Conservation (phyloP, 192 early-diverging fungal genomes). For the Globomyces pollinis-pini region DNA sequence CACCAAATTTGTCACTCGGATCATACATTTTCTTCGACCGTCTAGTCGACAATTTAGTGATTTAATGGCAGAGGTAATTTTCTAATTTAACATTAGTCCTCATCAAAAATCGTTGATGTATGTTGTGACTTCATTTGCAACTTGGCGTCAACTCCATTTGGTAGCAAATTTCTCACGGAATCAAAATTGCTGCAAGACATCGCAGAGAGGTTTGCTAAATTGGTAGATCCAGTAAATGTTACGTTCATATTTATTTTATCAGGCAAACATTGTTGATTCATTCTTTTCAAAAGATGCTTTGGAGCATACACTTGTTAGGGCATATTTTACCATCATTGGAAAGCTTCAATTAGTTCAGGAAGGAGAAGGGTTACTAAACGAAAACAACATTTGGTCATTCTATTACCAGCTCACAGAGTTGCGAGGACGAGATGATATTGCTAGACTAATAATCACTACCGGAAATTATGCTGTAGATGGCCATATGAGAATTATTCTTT, state of each 20-base stretch:
- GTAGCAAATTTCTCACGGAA: constrained; percentile 59
- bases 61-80: too few species aligned
- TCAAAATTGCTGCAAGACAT: constrained; percentile 65
- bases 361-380: constrained; percentile 56
- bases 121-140: constrained; percentile 66
- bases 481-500: constrained; percentile 68
- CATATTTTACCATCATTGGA: constrained; percentile 74
- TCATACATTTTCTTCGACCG: constrained; percentile 69
- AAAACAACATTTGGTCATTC: constrained; percentile 70
- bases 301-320: constrained; percentile 60
- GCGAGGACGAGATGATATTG: constrained; percentile 67
- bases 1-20: constrained; percentile 63
- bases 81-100: constrained; percentile 43
- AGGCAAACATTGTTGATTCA: constrained; percentile 35
- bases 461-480: constrained; percentile 74
- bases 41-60: constrained; percentile 63
- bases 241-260: background rate
- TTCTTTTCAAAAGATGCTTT: constrained; percentile 71
- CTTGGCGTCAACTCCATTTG: constrained; percentile 53
- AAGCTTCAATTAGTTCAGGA: constrained; percentile 51
- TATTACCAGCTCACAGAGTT: constrained; percentile 74
- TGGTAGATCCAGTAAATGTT: constrained; percentile 30
- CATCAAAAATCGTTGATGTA: constrained; percentile 46
- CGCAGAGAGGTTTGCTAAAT: constrained; percentile 60
- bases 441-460: constrained; percentile 60